These are phyloP conservation scores for Pyrenophora teres DNA, from an alignment of 2,329 filamentous ascomycete species.

Conservation along the genomic window DNA sequence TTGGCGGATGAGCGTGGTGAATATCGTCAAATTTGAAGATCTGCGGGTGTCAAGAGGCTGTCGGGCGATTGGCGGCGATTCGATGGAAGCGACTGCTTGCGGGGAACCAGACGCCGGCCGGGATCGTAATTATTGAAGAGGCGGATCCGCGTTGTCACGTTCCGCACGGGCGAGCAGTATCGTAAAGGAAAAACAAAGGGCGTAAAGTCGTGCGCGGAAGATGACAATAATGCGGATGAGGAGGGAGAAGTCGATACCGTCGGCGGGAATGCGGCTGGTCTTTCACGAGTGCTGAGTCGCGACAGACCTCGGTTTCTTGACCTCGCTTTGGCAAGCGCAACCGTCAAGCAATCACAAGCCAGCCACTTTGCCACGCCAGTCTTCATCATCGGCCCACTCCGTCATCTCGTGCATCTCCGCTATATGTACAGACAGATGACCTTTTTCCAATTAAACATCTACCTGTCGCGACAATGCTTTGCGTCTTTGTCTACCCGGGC, in stretches of 20 bases:
- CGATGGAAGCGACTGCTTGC: conserved; percentile 9
- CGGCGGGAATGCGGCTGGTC: conserved; percentile 25
- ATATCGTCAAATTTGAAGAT: conserved; percentile 15
- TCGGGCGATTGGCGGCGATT: conserved; percentile 10
- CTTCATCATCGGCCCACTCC: background rate
- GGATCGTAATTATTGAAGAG: conserved; percentile 1
- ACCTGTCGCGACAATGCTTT: too few relatives aligned
- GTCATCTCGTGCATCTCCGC: background rate
- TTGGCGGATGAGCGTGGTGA: conserved; percentile 9
- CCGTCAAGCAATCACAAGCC: conserved; percentile 15
- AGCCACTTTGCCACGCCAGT: conserved; percentile 8
- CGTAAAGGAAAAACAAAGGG: background rate
- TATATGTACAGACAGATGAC: too few relatives aligned
- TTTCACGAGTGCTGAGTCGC: conserved; percentile 24
- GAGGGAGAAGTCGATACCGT: background rate
- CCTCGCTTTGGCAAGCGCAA: conserved; percentile 30
- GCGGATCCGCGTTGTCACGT: conserved; percentile 21
- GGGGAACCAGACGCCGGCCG: conserved; percentile 13
- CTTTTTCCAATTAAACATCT: too few relatives aligned
- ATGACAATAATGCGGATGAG: conserved; percentile 2
- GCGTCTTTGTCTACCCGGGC: too few relatives aligned
- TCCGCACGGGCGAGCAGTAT: conserved; percentile 3
- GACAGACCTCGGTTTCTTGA: conserved; percentile 31
- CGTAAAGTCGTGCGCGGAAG: background rate
- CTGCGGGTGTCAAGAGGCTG: conserved; percentile 7